Base-by-base conservation (phyloP, 176 grass and related monocot species). In the Chloris gayana region DNA sequence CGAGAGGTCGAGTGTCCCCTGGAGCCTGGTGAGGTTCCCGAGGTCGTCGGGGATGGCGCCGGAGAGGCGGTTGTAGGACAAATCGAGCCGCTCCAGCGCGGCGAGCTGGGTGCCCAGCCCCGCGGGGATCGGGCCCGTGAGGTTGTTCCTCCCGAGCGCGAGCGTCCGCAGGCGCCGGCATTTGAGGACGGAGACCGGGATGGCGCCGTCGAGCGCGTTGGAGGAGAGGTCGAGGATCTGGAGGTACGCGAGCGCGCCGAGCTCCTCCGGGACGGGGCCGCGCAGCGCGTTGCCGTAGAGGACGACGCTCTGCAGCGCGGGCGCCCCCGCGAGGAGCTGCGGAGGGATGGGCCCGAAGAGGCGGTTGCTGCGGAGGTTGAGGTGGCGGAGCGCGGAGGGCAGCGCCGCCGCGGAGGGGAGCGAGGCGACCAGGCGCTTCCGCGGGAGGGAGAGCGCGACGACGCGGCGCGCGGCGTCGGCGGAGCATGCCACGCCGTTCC, bases 141-240 rank as follows among this genome's bases (percentile, higher is more conserved):
- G 88, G 35, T 82, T 84, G 83, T 98, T 98, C 51, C 88, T 84
- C 31, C 57, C 69, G 62, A 98, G 83, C 35, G 84, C 80, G 14
- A 98, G 79, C n/a, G 88, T 33, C 51, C 89, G 93, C 26, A 98
- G 90, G 37, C 95, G 78, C 25, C 73, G 87, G 82, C 95, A 98
- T 74, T 69, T 88, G 53, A 91, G 15, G 64, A 98, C 72, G 17
- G 95, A 78, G 4, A 10, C 35, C 18, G 95, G 92, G 19, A 98
- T 77, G 25, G 90, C 79, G 59, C 95, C 92, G 54, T 83, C 79
- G 75, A 98, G 67, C 30, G 77, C 59, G 82, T 98, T 98, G 71
- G 78, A 67, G 64, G 95, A 98, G 70, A 98, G 81, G 80, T 98
- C 92, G 41, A 98, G 74, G 70, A 87, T 91, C 83, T 98, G 95